phyloP scores from a whole-genome alignment of 1,284 basidiomycete species.

The Sparassis latifolia region DNA sequence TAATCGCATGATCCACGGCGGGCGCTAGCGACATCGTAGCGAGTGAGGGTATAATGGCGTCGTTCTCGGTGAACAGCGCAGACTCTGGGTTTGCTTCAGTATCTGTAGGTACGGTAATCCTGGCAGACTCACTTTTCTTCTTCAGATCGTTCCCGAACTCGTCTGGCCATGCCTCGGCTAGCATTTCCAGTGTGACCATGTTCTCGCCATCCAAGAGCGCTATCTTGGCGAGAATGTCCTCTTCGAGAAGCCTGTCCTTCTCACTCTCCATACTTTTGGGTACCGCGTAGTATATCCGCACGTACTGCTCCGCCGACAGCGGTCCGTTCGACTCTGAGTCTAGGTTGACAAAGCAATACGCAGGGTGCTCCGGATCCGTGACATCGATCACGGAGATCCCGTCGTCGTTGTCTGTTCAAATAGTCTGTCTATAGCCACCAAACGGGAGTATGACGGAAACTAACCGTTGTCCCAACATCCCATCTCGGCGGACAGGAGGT shows the following conservation, averaged over 20 bases:
- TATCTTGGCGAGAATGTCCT: not conserved
- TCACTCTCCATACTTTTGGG: not conserved
- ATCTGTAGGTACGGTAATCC: not conserved
- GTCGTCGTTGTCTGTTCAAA: conserved; percentile 4
- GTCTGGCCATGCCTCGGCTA: conserved; percentile 1
- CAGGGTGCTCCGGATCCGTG: conserved; percentile 1
- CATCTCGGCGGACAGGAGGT: not conserved
- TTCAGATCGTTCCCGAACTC: not conserved
- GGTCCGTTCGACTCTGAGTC: not conserved
- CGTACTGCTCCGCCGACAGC: not conserved
- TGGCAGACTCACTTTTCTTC: too few species aligned
- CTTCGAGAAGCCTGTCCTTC: not conserved
- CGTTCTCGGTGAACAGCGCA: not conserved
- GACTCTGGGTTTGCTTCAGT: not conserved
- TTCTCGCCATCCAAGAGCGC: not conserved
- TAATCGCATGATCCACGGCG: conserved; percentile 21
- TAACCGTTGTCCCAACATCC: not conserved
- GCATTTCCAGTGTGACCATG: not conserved
- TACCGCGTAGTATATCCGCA: not conserved
- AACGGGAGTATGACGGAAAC: not conserved
- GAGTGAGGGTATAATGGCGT: conserved; percentile 14
- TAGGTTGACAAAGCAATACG: not conserved
- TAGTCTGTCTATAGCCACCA: not conserved
- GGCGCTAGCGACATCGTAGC: conserved; percentile 20
- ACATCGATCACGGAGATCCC: conserved; percentile 5